Conservation (phyloP, 441 rosid species). For the Erodium texanum region DNA sequence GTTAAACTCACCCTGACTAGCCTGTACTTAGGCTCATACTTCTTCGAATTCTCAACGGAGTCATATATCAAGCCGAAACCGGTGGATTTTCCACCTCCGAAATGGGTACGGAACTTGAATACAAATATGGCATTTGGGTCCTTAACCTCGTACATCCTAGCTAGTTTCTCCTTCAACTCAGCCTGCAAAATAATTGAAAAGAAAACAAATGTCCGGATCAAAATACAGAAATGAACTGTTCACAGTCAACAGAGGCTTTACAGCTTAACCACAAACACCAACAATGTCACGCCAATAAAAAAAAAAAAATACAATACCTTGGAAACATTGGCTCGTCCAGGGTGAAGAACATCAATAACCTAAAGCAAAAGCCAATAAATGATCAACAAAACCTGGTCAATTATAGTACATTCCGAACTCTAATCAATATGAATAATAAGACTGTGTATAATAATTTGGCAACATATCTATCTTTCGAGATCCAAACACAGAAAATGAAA, state of each 20-base stretch:
- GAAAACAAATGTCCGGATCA: neutral
- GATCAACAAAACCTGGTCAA: neutral
- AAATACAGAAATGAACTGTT: neutral
- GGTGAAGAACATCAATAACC: slow-evolving; percentile 9
- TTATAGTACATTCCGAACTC: neutral
- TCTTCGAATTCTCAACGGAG: slow-evolving; percentile 2
- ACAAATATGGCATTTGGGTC: slow-evolving; percentile 8
- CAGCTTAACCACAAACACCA: slow-evolving; percentile 4
- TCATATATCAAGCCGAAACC: slow-evolving; percentile 5
- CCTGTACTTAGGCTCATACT: slow-evolving; percentile 8
- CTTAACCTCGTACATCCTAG: slow-evolving; percentile 2
- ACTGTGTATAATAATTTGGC: no score
- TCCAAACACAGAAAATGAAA: neutral
- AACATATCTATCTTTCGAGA: neutral
- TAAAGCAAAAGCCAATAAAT: neutral
- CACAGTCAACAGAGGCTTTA: neutral
- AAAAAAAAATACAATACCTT: neutral
- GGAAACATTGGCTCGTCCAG: slow-evolving; percentile 8
- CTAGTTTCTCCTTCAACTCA: slow-evolving; percentile 6
- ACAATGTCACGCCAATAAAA: neutral
- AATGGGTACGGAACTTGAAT: slow-evolving; percentile 8
- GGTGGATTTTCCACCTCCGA: slow-evolving; percentile 5
- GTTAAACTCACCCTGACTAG: slow-evolving; percentile 6
- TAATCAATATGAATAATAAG: neutral
- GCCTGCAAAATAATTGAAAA: neutral